Base-by-base conservation (phyloP, 2,329 filamentous ascomycete genomes). In the Diaporthe batatas region DNA sequence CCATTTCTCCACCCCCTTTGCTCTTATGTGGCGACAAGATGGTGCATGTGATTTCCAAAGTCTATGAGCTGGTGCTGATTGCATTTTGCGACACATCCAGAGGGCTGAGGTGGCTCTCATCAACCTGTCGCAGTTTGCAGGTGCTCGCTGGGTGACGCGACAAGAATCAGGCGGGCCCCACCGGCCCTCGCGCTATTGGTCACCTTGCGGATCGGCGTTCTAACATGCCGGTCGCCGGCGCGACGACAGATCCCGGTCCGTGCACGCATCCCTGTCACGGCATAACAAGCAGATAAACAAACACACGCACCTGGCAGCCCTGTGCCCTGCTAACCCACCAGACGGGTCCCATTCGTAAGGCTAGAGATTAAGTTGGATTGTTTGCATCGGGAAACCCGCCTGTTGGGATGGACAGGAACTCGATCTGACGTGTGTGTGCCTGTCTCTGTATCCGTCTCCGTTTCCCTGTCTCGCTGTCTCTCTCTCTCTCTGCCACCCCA, bases 141-240 rank as follows among this genome's bases (percentile, higher is more conserved):
- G n/a, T 44, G 59, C 36, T 59, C 58, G 42, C 44, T 42, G 72
- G 70, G 72, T 65, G 72, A 74, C 72, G 72, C 72, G 72, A 70
- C 68, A 47, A 34, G 58, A 70, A 51, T 62, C 39, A 18, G 54
- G 55, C 58, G 44, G 55, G 44, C 36, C 59, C 59, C 59, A 21
- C 36, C 36, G 12, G 7, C 58, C 29, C 58, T 32, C 44, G 65
- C 54, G 12, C 65, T 18, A 73, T 73, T 59, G 49, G 59, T 14
- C 25, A 8, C 34, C 16, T 36, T 25, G 23, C 47, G 42, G 44
- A 70, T 62, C 68, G 68, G 72, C 42, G 53, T 68, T 44, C 42
- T 36, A 65, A 2, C 54, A 71, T 62, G 59, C 69, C 57, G 72
- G 72, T 74, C 70, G 51, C 70, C 70, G 51, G 59, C 47, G 65